phyloP scores from a whole-genome alignment of 352 stramenopile species.

The Phytopythium helicoides region DNA sequence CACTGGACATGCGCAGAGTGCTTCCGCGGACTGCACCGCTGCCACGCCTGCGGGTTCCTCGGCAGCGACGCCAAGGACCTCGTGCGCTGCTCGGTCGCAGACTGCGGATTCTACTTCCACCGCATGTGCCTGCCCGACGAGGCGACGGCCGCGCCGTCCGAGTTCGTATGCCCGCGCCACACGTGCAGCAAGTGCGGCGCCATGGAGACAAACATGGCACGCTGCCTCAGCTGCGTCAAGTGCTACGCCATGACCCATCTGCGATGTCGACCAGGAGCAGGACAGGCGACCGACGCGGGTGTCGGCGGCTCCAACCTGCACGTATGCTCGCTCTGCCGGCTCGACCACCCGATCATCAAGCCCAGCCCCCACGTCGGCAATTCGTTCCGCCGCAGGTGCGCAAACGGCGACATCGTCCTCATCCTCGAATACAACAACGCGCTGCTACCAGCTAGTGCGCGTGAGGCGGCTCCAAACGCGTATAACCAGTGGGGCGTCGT shows the following conservation, averaged over 20 bases:
- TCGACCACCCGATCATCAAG: conserved; percentile 16
- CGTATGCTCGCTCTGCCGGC: conserved; percentile 26
- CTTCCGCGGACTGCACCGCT: conserved; percentile 48
- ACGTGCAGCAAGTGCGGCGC: conserved; percentile 43
- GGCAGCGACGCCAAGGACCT: conserved; percentile 55
- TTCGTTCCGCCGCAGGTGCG: conserved; percentile 27
- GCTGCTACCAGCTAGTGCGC: conserved; percentile 38
- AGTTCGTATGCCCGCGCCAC: conserved; percentile 60
- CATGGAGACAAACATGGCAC: conserved; percentile 47
- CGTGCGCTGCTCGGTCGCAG: conserved; percentile 37
- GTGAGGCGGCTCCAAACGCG: conserved; percentile 24
- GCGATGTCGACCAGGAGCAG: conserved; percentile 21
- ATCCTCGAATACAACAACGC: conserved; percentile 68
- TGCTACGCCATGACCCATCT: conserved; percentile 52
- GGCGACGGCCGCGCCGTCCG: conserved; percentile 11
- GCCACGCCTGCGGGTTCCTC: conserved; percentile 68
- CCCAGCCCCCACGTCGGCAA: conserved; percentile 18
- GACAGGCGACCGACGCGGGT: background rate
- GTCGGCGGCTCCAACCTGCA: conserved; percentile 30
- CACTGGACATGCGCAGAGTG: conserved; percentile 73
- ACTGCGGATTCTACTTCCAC: conserved; percentile 71
- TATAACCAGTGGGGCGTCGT: conserved; percentile 69
- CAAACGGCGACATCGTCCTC: conserved; percentile 58
- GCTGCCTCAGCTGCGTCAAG: conserved; percentile 51
- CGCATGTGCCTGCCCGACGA: conserved; percentile 24